Conservation (phyloP, 2,329 filamentous ascomycete genomes). For the Ascochyta rabiei region DNA sequence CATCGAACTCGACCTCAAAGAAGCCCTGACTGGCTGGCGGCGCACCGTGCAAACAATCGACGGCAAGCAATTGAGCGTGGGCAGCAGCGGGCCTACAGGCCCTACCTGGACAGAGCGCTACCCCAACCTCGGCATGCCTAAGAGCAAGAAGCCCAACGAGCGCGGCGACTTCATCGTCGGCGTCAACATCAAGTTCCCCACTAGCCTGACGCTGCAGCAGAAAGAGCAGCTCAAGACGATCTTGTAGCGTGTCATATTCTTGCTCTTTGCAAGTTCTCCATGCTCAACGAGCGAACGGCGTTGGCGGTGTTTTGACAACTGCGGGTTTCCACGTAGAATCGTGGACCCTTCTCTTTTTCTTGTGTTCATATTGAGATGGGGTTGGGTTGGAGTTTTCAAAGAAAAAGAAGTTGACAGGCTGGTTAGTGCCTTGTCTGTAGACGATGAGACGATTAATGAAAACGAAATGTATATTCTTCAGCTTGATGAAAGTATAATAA, state of each 20-base stretch:
- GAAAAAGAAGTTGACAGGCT: not conserved
- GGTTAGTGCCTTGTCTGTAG: not conserved
- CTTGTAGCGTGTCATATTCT: slow-evolving; percentile 52
- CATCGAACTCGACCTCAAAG: slow-evolving; percentile 85
- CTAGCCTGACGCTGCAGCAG: slow-evolving; percentile 74
- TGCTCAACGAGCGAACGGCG: slow-evolving; percentile 21
- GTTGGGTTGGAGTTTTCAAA: not conserved
- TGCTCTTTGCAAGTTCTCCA: not conserved
- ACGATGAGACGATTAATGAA: slow-evolving; percentile 11
- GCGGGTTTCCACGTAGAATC: not conserved
- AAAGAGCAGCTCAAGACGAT: slow-evolving; percentile 83
- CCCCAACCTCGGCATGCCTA: slow-evolving; percentile 89
- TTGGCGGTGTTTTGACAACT: slow-evolving; percentile 21
- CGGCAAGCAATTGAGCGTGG: slow-evolving; percentile 79
- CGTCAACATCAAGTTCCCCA: slow-evolving; percentile 93
- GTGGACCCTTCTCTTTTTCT: not conserved
- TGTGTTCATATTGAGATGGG: not conserved
- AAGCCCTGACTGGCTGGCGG: slow-evolving; percentile 92
- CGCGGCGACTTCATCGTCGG: slow-evolving; percentile 88
- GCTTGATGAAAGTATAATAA: too few species aligned
- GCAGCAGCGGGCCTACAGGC: slow-evolving; percentile 82
- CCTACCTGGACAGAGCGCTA: slow-evolving; percentile 82
- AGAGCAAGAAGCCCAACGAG: slow-evolving; percentile 84
- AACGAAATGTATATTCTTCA: not conserved
- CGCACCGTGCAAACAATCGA: slow-evolving; percentile 94